Percentiles rank a stretch among this genome's conserved stretches.
Evolutionary conservation across 2,329 filamentous ascomycete species (phyloP).

Genomic region (Fusarium nelsonii): DNA sequence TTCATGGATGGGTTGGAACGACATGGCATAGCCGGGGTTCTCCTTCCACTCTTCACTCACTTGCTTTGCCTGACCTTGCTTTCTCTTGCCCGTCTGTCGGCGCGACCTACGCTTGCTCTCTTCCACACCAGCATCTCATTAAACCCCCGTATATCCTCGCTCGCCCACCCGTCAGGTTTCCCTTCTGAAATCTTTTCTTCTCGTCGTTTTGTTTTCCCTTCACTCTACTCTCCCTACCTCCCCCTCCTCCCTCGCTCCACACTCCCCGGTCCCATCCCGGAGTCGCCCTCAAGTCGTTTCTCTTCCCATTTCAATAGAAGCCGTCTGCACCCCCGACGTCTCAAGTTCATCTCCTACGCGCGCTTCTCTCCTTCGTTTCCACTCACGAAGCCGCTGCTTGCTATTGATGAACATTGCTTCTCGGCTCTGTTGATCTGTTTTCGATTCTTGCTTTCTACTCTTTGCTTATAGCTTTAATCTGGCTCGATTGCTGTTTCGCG

Average conservation of each 20-base stretch:
- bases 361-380: constrained; percentile 47
- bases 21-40: constrained; percentile 4
- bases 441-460: constrained; percentile 51
- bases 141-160: constrained; percentile 52
- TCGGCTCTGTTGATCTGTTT: constrained; percentile 49
- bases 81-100: constrained; percentile 27
- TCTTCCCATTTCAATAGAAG: constrained; percentile 46
- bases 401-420: constrained; percentile 46
- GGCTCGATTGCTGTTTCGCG: constrained; percentile 49
- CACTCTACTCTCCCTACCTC: constrained; percentile 46
- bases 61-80: constrained; percentile 30
- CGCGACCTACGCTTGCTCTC: constrained; percentile 36
- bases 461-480: constrained; percentile 61
- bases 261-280: constrained; percentile 51
- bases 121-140: constrained; percentile 49
- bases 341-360: constrained; percentile 42
- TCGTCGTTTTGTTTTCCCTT: constrained; percentile 50
- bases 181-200: constrained; percentile 50
- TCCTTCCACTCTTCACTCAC: constrained; percentile 25
- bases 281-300: constrained; percentile 47
- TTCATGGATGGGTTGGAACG: constrained; percentile 22
- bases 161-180: constrained; percentile 41
- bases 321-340: constrained; percentile 41
- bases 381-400: constrained; percentile 44
- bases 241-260: constrained; percentile 49